Base-by-base conservation (phyloP, 768 basidiomycete species). In the Suillus weaverae region DNA sequence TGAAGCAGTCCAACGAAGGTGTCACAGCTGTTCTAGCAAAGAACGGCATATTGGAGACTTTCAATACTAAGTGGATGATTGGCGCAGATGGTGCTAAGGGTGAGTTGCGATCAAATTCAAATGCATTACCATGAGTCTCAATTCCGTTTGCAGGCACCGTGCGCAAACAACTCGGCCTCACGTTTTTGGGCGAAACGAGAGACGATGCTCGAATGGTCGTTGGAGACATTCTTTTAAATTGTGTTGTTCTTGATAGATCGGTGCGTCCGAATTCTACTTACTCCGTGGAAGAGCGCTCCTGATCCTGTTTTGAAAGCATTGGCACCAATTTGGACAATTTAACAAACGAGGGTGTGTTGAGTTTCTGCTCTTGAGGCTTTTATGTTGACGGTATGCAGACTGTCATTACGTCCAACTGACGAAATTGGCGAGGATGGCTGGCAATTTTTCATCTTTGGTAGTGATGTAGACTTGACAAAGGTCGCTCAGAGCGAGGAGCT, bases 311-410 rank as follows among this genome's bases (percentile, higher is more conserved):
- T 16, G 26, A 26, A 56, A 56, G 64, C 8, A 56, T 43, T 65
- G 61, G 61, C 64, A 83, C 64, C 80, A 79, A 70, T 83, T 82
- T 81, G 81, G 83, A 1, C 77, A 80, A 48, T 68, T 16, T n/a
- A 18, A 22, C 14, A 14, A 13, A 16, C 26, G 7, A 39, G 36
- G 16, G 39, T 50, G 44, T 44, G 26, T 26, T 26, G 1, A 26
- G 38, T 41, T 44, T 26, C 16, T 61, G 43, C 6, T n/a, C 8
- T 53, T 1, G 4, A 53, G 10, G 18, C 1, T 60, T 26, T 1
- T 26, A 26, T 26, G 26, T 26, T 26, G 26, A 26, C 26, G 26
- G 26, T 26, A 2, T 26, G 26, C 26, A 26, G 26, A 1, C 26
- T 26, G 1, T 26, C 26, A 26, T 26, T 26, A 26, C 26, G 26